Conservation (phyloP, 192 early-diverging fungal genomes). For the Mortierella hygrophila region DNA sequence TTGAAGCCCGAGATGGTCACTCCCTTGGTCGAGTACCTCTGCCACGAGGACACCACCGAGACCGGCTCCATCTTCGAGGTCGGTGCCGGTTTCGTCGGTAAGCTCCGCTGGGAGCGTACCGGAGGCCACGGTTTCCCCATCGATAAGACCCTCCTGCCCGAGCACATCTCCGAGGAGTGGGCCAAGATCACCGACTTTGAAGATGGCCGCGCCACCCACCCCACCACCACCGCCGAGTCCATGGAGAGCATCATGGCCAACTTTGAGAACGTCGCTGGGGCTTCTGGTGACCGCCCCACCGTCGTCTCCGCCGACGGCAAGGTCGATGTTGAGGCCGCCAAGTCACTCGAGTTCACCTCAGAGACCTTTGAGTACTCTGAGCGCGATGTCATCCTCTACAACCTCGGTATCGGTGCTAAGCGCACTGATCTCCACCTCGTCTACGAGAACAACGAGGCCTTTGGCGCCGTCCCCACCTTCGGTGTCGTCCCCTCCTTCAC, state of each 20-base stretch:
- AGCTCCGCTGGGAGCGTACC: constrained; percentile 96
- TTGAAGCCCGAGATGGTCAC: constrained; percentile 98
- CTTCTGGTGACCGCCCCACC: constrained; percentile 46
- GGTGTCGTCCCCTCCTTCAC: constrained; percentile 90
- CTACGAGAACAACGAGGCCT: constrained; percentile 91
- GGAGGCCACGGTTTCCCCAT: constrained; percentile 95
- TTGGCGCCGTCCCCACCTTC: constrained; percentile 92
- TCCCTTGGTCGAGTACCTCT: constrained; percentile 93
- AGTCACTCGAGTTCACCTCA: constrained; percentile 65
- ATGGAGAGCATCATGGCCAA: constrained; percentile 88
- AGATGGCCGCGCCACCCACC: constrained; percentile 94
- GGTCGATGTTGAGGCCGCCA: constrained; percentile 76
- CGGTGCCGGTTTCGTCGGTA: constrained; percentile 93
- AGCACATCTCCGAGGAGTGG: constrained; percentile 88
- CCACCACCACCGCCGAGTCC: constrained; percentile 80
- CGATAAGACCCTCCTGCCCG: constrained; percentile 82
- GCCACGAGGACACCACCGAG: constrained; percentile 87
- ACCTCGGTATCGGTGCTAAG: constrained; percentile 93
- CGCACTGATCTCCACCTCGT: constrained; percentile 89
- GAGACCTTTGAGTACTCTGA: constrained; percentile 82
- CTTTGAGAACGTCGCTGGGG: constrained; percentile 73
- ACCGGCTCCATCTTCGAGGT: constrained; percentile 97
- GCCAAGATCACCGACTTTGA: constrained; percentile 90
- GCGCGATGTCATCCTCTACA: constrained; percentile 94
- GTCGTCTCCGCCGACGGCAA: constrained; percentile 55